Percentiles rank a stretch among this genome's conserved stretches.
Evolutionary conservation across 225 moss, liverwort and hornwort genomes (phyloP).

Genomic region (Marchantia polymorpha): DNA sequence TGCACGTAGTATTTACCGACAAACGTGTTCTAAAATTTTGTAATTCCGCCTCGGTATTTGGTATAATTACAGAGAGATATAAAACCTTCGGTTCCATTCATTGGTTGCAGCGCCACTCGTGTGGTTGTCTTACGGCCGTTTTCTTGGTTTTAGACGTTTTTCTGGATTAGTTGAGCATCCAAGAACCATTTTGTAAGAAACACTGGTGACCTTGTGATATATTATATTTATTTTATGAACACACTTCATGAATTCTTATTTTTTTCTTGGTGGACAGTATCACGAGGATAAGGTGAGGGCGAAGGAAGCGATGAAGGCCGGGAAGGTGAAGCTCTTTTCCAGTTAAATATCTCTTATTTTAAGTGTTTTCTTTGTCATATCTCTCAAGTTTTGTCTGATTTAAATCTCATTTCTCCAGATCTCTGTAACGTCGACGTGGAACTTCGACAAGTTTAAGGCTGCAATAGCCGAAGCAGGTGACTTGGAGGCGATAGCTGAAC

Average conservation of each 20-base stretch:
- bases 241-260: neutral
- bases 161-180: neutral
- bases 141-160: neutral
- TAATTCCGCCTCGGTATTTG: neutral
- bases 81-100: neutral
- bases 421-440: constrained; percentile 80
- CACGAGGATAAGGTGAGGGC: constrained; percentile 87
- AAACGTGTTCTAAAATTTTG: too few relatives aligned
- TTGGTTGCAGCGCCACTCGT: neutral
- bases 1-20: too few relatives aligned
- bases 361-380: neutral
- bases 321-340: constrained; percentile 57
- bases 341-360: too few relatives aligned
- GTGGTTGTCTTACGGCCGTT: neutral
- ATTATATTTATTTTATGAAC: neutral
- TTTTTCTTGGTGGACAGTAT: constrained; percentile 51
- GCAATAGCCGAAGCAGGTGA: constrained; percentile 99
- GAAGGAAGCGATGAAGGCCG: constrained; percentile 96
- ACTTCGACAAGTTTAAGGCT: constrained; percentile 97
- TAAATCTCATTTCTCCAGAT: constrained; percentile 42
- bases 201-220: too few relatives aligned
- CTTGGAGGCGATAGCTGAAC: constrained; percentile 99
- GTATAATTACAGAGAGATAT: neutral
- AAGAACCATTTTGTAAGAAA: neutral
- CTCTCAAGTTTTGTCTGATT: neutral